Percentiles rank a stretch among this genome's conserved stretches.
phyloP scores from a whole-genome alignment of 225 moss, liverwort and hornwort species.

The Sphagnum contortum region DNA sequence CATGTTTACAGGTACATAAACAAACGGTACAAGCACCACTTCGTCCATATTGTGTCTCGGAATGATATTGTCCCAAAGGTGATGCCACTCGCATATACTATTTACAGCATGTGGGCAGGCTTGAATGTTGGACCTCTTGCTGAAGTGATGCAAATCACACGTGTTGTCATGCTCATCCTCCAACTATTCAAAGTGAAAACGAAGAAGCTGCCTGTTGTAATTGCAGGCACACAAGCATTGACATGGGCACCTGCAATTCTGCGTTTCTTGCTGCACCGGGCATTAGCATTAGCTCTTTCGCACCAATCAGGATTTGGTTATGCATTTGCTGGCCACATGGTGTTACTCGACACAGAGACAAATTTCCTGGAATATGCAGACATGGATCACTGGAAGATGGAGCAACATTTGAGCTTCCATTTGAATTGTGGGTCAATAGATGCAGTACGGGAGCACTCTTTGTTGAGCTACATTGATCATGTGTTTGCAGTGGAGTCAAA shows the following conservation, averaged over 20 bases:
- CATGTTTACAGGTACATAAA: slow-evolving; percentile 48
- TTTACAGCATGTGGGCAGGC: slow-evolving; percentile 92
- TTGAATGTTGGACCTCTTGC: slow-evolving; percentile 72
- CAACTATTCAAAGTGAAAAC: slow-evolving; percentile 77
- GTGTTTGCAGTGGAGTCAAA: slow-evolving; percentile 66
- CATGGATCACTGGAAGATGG: slow-evolving; percentile 78
- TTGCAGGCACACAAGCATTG: slow-evolving; percentile 65
- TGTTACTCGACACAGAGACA: slow-evolving; percentile 73
- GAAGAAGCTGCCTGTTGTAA: slow-evolving; percentile 51
- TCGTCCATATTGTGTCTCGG: slow-evolving; percentile 91
- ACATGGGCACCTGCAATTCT: slow-evolving; percentile 66
- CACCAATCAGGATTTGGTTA: slow-evolving; percentile 96
- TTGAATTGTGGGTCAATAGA: slow-evolving; percentile 73
- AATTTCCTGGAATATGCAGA: slow-evolving; percentile 83
- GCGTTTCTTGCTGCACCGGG: slow-evolving; percentile 89
- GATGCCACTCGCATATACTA: slow-evolving; percentile 92
- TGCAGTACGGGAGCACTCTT: slow-evolving; percentile 68
- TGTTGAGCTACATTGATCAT: slow-evolving; percentile 89
- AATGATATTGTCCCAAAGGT: slow-evolving; percentile 97
- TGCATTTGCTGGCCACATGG: slow-evolving; percentile 98
- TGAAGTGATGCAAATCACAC: slow-evolving; percentile 68
- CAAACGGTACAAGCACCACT: slow-evolving; percentile 75
- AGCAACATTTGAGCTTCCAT: slow-evolving; percentile 72
- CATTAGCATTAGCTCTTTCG: slow-evolving; percentile 71
- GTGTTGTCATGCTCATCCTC: slow-evolving; percentile 60